Base-by-base conservation (phyloP, 306 rosid genomes). In the Erythrophleum fordii region DNA sequence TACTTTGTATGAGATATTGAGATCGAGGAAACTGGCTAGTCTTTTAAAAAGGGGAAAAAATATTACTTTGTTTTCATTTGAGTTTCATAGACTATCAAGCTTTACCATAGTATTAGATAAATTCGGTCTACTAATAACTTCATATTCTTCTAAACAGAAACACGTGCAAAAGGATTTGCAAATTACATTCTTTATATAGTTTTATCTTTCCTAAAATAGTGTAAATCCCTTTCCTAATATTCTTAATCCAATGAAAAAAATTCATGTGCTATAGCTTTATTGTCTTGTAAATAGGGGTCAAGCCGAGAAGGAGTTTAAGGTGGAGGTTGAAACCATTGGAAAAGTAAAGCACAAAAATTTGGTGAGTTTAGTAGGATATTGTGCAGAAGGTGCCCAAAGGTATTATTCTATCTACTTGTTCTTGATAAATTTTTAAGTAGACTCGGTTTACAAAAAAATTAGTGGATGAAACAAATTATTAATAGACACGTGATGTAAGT, bases 321-420 rank as follows among this genome's bases (percentile, higher is more conserved):
- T 91, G 72, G 99, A 95, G 88, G 99, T 95, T 72, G 99, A 95
- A 89, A 97, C 99, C 78, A 95, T 95, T 56, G 99, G 99, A 46
- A 95, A 90, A 89, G 99, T 90, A n/a, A 90, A 89, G 88, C 99
- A 95, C 37, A 95, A 95, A 88, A 95, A 95, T 85, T 88, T 95
- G 88, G 99, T 95, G 82, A 90, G 99, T 82, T 82, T 95, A 69
- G 82, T 93, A 9, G 99, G 99, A 80, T 95, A 87, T 82, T 95
- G 98, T 83, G 98, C 97, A 48, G 98, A 95, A 80, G 98, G 94
- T 75, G 84, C 92, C 75, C 87, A 88, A 78, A 95, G 98, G 99
- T 95, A 89, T 44, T 77, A 7, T 72, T 75, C 77, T 81, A 48
- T 60, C 74, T 59, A 73, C 80, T 48, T 64, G 80, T 20, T 35